phyloP scores from a whole-genome alignment of 108 stramenopile species.

The Nitzschia palea region DNA sequence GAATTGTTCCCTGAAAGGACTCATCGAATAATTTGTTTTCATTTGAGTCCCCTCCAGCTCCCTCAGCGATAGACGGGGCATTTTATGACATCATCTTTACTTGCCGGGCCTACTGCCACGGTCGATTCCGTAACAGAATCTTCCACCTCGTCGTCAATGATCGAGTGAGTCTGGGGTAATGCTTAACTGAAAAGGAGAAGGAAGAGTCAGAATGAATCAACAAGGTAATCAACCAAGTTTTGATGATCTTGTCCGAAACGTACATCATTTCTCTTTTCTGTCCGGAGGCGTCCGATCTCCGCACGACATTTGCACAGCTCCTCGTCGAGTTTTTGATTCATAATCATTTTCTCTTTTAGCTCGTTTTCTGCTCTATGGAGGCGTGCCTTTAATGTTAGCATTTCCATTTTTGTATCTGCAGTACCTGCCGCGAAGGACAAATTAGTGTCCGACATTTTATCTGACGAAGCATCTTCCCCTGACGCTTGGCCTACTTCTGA shows the following conservation, averaged over 20 bases:
- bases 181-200: background rate
- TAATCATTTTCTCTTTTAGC: slow-evolving; percentile 37
- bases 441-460: background rate
- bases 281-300: slow-evolving; percentile 76
- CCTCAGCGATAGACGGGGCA: slow-evolving; percentile 10
- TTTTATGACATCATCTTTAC: background rate
- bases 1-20: slow-evolving; percentile 14
- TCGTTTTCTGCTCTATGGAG: slow-evolving; percentile 39
- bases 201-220: background rate
- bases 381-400: slow-evolving; percentile 40
- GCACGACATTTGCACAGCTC: slow-evolving; percentile 70
- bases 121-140: slow-evolving; percentile 12
- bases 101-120: background rate
- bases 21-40: slow-evolving; percentile 14
- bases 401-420: slow-evolving; percentile 28
- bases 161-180: slow-evolving; percentile 48
- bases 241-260: background rate
- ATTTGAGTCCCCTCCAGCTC: slow-evolving; percentile 22
- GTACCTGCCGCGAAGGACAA: background rate
- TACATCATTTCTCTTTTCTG: slow-evolving; percentile 37
- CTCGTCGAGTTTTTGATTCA: slow-evolving; percentile 51
- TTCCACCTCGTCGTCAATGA: slow-evolving; percentile 41
- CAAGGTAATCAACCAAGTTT: background rate
- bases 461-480: slow-evolving; percentile 1
- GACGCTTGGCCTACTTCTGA: slow-evolving; percentile 13